phyloP scores from a whole-genome alignment of 2,329 filamentous ascomycete species.

The Torrubiellomyces zombiae region DNA sequence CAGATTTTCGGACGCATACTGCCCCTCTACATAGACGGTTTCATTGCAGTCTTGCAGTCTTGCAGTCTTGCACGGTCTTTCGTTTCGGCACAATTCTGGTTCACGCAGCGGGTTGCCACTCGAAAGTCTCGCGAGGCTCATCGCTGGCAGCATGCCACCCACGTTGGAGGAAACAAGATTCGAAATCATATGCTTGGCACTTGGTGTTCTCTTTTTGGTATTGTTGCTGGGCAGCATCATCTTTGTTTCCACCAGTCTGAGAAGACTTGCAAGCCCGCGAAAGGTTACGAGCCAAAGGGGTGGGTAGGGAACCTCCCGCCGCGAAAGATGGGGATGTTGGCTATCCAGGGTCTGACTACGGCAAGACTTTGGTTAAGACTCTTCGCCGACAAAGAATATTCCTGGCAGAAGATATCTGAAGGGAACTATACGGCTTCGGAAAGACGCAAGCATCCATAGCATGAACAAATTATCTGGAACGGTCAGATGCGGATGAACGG shows the following conservation, averaged over 20 bases:
- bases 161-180: slow-evolving; percentile 13
- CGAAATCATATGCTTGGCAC: slow-evolving; percentile 18
- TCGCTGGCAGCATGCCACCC: slow-evolving; percentile 1
- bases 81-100: too few species aligned
- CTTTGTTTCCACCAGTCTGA: slow-evolving; percentile 11
- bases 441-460: too few species aligned
- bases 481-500: too few species aligned
- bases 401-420: slow-evolving; percentile 9
- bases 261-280: slow-evolving; percentile 8
- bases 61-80: too few species aligned
- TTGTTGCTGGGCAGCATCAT: slow-evolving; percentile 15
- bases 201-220: slow-evolving; percentile 16
- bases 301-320: slow-evolving; percentile 7
- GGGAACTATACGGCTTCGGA: too few species aligned
- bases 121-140: too few species aligned
- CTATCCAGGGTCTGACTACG: slow-evolving; percentile 4
- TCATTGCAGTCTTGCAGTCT: too few species aligned
- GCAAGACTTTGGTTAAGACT: slow-evolving; percentile 9
- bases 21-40: too few species aligned
- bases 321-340: slow-evolving; percentile 4
- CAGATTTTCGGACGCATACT: too few species aligned
- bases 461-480: too few species aligned
- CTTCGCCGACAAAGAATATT: slow-evolving; percentile 12
- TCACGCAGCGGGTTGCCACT: too few species aligned
- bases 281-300: slow-evolving; percentile 3